phyloP scores from a whole-genome alignment of 352 stramenopile genomes.

The Globisporangium paddicum region DNA sequence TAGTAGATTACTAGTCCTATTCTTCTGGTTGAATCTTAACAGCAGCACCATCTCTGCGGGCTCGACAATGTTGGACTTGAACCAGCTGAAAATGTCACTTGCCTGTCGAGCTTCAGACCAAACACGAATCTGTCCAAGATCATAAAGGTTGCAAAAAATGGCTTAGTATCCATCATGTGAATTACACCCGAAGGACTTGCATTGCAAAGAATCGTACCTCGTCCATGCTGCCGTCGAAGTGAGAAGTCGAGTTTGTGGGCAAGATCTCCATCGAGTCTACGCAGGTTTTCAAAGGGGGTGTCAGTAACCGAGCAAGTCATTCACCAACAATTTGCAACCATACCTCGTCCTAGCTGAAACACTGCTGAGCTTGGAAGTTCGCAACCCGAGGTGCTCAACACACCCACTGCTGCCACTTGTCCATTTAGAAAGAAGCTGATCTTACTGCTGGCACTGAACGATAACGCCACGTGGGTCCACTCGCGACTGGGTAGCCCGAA shows the following conservation, averaged over 20 bases:
- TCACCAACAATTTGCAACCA: neutral
- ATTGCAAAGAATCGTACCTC: too few species aligned
- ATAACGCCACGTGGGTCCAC: slow-evolving; percentile 44
- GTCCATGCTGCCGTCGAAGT: slow-evolving; percentile 35
- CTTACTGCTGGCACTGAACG: slow-evolving; percentile 12
- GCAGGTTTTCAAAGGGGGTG: too few species aligned
- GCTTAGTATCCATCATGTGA: too few species aligned
- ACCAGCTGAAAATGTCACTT: slow-evolving; percentile 16
- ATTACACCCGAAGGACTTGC: too few species aligned
- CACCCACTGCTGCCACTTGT: slow-evolving; percentile 13
- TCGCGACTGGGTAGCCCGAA: slow-evolving; percentile 14
- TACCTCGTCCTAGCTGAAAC: slow-evolving; percentile 49
- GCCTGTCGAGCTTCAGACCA: slow-evolving; percentile 21
- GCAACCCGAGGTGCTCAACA: slow-evolving; percentile 21
- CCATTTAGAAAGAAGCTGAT: slow-evolving; percentile 30
- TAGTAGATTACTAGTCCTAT: slow-evolving; percentile 4
- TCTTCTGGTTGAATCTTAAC: slow-evolving; percentile 24
- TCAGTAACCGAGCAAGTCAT: too few species aligned
- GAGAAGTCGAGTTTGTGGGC: slow-evolving; percentile 1
- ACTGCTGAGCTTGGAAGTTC: slow-evolving; percentile 12
- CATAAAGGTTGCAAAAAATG: neutral
- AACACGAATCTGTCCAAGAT: slow-evolving; percentile 22
- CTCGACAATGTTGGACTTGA: slow-evolving; percentile 16
- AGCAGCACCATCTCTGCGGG: slow-evolving; percentile 20
- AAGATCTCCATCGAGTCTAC: slow-evolving; percentile 21